Evolutionary conservation across 192 early-diverging fungal genomes (phyloP).

Genomic region (Coemansia umbellata): DNA sequence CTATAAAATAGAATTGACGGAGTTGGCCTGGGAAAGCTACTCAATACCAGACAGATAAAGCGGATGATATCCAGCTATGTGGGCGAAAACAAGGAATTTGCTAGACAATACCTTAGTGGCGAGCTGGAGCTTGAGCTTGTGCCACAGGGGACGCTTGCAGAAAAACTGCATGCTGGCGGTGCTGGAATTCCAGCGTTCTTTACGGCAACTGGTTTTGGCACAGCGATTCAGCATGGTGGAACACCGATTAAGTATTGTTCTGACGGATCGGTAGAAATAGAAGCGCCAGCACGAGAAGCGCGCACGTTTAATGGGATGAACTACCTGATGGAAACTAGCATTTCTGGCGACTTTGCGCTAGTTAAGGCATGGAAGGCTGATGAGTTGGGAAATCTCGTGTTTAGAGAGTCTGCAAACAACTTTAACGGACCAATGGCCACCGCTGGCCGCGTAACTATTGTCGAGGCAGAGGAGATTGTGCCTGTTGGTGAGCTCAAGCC

Average conservation of each 20-base stretch:
- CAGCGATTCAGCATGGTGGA: conserved; percentile 61
- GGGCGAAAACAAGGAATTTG: conserved; percentile 74
- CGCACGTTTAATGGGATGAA: conserved; percentile 56
- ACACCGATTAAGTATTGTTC: conserved; percentile 63
- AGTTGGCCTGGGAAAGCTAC: conserved; percentile 61
- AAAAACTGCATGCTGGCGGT: conserved; percentile 69
- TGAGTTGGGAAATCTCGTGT: conserved; percentile 63
- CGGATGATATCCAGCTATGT: conserved; percentile 71
- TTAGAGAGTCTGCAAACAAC: conserved; percentile 64
- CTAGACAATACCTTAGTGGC: conserved; percentile 66
- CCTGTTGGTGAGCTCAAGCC: conserved; percentile 59
- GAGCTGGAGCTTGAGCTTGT: conserved; percentile 70
- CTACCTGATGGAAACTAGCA: conserved; percentile 69
- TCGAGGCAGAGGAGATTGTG: conserved; percentile 73
- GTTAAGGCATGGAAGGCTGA: conserved; percentile 81
- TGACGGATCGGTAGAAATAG: conserved; percentile 53
- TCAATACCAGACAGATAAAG: conserved; percentile 63
- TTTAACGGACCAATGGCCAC: conserved; percentile 71
- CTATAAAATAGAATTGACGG: conserved; percentile 46
- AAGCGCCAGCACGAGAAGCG: conserved; percentile 56
- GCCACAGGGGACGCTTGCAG: conserved; percentile 70
- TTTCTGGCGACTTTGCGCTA: conserved; percentile 65
- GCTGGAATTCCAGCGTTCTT: conserved; percentile 71
- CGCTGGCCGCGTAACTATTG: conserved; percentile 63
- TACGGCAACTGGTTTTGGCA: conserved; percentile 63